Percentiles rank a stretch among this genome's conserved stretches.
Conservation (phyloP, 306 rosid species). For the Medicago lupulina region DNA sequence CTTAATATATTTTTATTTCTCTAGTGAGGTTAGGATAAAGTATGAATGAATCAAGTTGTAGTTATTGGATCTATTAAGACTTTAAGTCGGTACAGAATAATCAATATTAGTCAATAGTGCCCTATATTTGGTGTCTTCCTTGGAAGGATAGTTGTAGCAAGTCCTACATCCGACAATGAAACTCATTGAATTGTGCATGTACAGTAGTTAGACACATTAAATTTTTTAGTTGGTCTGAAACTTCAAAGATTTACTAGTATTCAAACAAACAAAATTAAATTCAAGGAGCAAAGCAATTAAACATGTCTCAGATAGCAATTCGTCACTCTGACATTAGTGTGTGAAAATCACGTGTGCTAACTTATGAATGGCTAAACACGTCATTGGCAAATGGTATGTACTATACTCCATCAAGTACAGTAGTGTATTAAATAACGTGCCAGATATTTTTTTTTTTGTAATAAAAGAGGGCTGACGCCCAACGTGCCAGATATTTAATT, state of each 20-base stretch:
- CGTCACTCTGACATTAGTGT: not conserved
- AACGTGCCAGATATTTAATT: not conserved
- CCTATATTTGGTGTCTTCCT: not conserved
- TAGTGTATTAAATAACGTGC: constrained; percentile 6
- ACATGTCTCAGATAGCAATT: not conserved
- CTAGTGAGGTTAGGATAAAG: not conserved
- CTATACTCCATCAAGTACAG: constrained; percentile 2
- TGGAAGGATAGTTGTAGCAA: not conserved
- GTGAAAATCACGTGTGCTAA: constrained; percentile 25
- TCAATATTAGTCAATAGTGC: not conserved
- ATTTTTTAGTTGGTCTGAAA: not conserved
- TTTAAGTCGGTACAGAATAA: constrained; percentile 2
- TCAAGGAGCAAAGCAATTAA: not conserved
- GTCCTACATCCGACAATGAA: constrained; percentile 7
- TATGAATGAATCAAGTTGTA: not conserved
- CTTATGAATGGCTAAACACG: constrained; percentile 8
- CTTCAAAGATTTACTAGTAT: not conserved
- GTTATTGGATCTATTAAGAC: not conserved
- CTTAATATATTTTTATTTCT: not conserved
- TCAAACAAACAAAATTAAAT: not conserved
- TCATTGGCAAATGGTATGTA: constrained; percentile 4
- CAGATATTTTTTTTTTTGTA: too few species aligned
- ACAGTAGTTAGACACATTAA: constrained; percentile 10
- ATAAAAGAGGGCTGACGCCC: too few species aligned
- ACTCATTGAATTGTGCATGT: not conserved